These are phyloP conservation scores for Cercospora brassicicola DNA, from an alignment of 2,329 filamentous ascomycete species.

Conservation along the genomic window DNA sequence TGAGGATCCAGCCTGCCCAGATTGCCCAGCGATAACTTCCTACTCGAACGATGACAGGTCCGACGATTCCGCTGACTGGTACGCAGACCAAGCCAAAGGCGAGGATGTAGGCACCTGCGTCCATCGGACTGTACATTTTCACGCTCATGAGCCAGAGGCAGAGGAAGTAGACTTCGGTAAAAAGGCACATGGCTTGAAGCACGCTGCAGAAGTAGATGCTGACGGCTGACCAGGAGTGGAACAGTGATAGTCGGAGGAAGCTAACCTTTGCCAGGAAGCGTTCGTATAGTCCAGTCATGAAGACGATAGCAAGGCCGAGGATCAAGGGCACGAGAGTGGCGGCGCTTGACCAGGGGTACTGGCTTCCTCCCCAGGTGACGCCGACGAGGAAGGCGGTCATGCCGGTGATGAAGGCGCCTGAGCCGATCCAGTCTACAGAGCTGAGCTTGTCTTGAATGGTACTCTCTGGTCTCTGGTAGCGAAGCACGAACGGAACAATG, in stretches of 20 bases:
- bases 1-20: constrained; percentile 36
- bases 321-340: constrained; percentile 41
- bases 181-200: constrained; percentile 37
- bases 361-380: constrained; percentile 41
- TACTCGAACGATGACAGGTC: constrained; percentile 36
- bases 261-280: constrained; percentile 28
- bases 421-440: constrained; percentile 32
- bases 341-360: constrained; percentile 40
- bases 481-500: constrained; percentile 49
- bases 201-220: constrained; percentile 36
- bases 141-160: constrained; percentile 47
- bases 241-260: constrained; percentile 38
- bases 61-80: constrained; percentile 30
- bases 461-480: constrained; percentile 46
- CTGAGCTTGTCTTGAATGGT: constrained; percentile 25
- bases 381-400: constrained; percentile 35
- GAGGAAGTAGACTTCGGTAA: constrained; percentile 44
- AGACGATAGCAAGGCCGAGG: constrained; percentile 37
- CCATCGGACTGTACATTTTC: constrained; percentile 42
- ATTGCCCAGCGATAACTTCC: constrained; percentile 34
- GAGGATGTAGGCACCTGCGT: constrained; percentile 44
- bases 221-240: constrained; percentile 34
- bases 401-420: constrained; percentile 27
- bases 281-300: constrained; percentile 29
- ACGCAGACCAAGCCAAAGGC: constrained; percentile 37